Conservation (phyloP, 2,329 filamentous ascomycete genomes). For the Diaporthe vaccinii region DNA sequence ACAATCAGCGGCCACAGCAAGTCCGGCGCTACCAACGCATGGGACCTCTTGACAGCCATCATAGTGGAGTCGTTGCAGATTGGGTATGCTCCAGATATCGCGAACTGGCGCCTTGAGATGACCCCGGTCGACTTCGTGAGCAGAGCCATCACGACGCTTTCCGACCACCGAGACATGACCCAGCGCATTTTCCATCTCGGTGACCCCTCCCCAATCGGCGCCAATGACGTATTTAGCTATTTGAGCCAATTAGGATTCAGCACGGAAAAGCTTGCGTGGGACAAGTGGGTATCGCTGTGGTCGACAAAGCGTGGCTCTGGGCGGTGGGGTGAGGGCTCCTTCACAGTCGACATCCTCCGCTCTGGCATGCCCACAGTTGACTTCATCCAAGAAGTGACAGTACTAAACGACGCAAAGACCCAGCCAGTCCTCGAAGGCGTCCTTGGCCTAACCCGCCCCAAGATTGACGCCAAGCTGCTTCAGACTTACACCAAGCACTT, state of each 20-base stretch:
- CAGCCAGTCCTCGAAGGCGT: constrained; percentile 65
- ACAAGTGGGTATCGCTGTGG: constrained; percentile 83
- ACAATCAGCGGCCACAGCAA: constrained; percentile 84
- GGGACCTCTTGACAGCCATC: constrained; percentile 81
- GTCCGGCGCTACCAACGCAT: constrained; percentile 82
- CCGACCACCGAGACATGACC: constrained; percentile 72
- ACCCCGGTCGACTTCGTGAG: constrained; percentile 87
- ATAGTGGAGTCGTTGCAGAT: constrained; percentile 83
- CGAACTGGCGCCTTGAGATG: constrained; percentile 86
- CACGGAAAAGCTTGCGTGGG: constrained; percentile 75
- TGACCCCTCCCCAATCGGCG: constrained; percentile 78
- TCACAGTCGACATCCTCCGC: constrained; percentile 83
- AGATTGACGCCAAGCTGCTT: constrained; percentile 77
- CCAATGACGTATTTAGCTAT: constrained; percentile 73
- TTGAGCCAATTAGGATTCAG: constrained; percentile 78
- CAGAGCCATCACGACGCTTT: constrained; percentile 78
- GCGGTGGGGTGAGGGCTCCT: constrained; percentile 77
- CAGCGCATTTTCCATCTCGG: constrained; percentile 81
- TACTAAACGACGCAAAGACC: constrained; percentile 79
- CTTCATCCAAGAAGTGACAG: constrained; percentile 77
- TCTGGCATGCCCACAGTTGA: constrained; percentile 84
- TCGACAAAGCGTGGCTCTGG: constrained; percentile 75
- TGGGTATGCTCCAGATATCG: constrained; percentile 77
- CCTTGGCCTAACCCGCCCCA: constrained; percentile 72
- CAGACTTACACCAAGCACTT: constrained; percentile 86